Base-by-base conservation (phyloP, 352 stramenopile species). In the Pythium phragmitis region DNA sequence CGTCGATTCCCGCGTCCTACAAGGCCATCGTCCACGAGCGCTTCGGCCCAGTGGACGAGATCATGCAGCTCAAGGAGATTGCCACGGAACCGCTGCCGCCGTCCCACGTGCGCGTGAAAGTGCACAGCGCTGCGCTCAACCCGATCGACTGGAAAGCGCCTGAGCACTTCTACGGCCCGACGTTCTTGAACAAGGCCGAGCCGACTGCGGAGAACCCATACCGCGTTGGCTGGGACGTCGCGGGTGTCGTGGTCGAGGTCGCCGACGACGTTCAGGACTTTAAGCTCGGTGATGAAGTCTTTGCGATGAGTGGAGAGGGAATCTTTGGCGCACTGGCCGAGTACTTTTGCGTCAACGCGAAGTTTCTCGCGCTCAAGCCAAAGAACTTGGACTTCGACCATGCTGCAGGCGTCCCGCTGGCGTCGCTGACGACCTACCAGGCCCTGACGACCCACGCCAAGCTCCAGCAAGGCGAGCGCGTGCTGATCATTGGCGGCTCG, bases 301-400 rank as follows among this genome's bases (percentile, higher is more conserved):
- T 70, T 36, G 75, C 51, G 9, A 75, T 76, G 54, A 23, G 50
- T 0, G 59, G 43, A 1, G 30, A 53, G n/a, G 37, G 36, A 1
- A 7, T 68, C 6, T 61, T 57, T 30, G 60, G 60, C 0, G 41
- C 70, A 1, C 67, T 86, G 23, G 77, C 65, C 56, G 77, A 86
- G 60, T 86, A 80, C 39, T 48, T 77, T 16, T 63, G 61, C 26
- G 16, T 75, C 16, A 69, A 68, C 13, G 61, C 50, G 6, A 33
- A 74, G 56, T 36, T 60, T 7, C 55, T 86, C 26, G 65, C 68
- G n/a, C 59, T 26, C 60, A 87, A 87, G 62, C 77, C 77, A 4
- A 69, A 45, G 48, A 75, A 59, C 21, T 48, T 84, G 34, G 60
- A 67, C 42, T 84, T 75, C 43, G 54, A 74, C 13, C 51, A 87